Conservation (phyloP, 2,329 filamentous ascomycete species). For the Ophiostoma tasmaniense region DNA sequence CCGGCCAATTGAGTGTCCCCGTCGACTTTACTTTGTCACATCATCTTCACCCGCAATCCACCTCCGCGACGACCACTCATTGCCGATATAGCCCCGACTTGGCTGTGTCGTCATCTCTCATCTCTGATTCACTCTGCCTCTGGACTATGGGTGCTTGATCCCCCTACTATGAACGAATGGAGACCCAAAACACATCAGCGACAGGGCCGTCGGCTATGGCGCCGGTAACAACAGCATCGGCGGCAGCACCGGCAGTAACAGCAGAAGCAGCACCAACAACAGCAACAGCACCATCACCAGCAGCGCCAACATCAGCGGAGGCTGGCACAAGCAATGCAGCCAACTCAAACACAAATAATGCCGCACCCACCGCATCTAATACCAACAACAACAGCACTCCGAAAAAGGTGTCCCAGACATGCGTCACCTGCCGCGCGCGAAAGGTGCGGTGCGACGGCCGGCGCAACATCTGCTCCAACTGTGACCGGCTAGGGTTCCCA, state of each 20-base stretch:
- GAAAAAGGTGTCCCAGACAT: slow-evolving; percentile 41
- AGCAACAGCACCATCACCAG: background rate
- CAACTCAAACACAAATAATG: background rate
- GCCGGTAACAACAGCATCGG: background rate
- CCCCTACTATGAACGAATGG: slow-evolving; percentile 6
- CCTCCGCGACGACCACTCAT: background rate
- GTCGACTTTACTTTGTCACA: background rate
- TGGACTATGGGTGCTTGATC: background rate
- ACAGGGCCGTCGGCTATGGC: slow-evolving; percentile 2
- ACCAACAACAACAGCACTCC: background rate
- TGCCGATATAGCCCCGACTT: background rate
- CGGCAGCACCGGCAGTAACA: background rate
- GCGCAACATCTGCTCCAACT: slow-evolving; percentile 47
- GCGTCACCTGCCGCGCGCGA: slow-evolving; percentile 45
- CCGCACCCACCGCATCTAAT: background rate
- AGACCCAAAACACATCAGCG: slow-evolving; percentile 8
- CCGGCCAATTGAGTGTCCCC: background rate
- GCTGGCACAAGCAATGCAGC: background rate
- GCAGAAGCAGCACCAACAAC: background rate
- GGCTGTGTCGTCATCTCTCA: background rate
- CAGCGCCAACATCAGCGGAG: background rate
- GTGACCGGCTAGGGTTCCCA: slow-evolving; percentile 48
- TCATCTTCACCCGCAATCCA: background rate
- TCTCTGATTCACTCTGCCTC: background rate
- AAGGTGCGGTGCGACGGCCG: slow-evolving; percentile 52